Conservation (phyloP, 306 rosid species). For the Inga oerstediana region DNA sequence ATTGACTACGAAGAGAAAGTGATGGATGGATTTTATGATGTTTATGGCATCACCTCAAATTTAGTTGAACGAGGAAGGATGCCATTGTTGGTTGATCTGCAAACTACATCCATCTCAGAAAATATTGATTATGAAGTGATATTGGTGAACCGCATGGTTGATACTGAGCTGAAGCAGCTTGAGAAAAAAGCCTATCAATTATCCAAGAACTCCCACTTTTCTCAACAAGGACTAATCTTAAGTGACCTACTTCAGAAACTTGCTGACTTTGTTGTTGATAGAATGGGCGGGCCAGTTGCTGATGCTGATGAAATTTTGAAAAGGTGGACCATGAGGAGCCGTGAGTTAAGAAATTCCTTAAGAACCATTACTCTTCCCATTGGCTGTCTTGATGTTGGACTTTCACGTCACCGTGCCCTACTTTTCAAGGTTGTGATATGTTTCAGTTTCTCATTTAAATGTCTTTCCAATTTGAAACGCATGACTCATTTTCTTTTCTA, state of each 20-base stretch:
- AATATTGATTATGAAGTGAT: constrained; percentile 83
- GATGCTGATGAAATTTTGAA: constrained; percentile 81
- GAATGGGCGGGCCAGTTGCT: constrained; percentile 95
- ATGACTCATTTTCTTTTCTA: background rate
- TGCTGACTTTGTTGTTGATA: constrained; percentile 83
- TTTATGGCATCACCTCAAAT: constrained; percentile 66
- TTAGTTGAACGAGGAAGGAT: constrained; percentile 79
- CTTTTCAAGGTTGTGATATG: constrained; percentile 81
- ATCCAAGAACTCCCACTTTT: constrained; percentile 53
- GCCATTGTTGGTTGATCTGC: constrained; percentile 88
- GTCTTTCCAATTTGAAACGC: constrained; percentile 8
- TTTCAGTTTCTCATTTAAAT: constrained; percentile 20
- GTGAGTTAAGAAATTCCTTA: constrained; percentile 65
- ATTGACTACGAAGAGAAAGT: constrained; percentile 84
- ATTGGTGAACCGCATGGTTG: constrained; percentile 71
- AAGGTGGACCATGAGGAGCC: constrained; percentile 79
- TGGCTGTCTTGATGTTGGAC: constrained; percentile 91
- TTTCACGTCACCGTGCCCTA: constrained; percentile 96
- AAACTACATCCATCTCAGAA: constrained; percentile 53
- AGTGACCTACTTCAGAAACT: constrained; percentile 86
- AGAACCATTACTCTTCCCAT: constrained; percentile 77
- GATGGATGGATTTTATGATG: constrained; percentile 96
- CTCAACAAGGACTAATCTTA: constrained; percentile 63
- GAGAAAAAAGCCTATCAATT: constrained; percentile 63
- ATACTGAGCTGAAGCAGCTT: constrained; percentile 70